Conservation (phyloP, 2,329 filamentous ascomycete species). For the Tolypocladium paradoxum region DNA sequence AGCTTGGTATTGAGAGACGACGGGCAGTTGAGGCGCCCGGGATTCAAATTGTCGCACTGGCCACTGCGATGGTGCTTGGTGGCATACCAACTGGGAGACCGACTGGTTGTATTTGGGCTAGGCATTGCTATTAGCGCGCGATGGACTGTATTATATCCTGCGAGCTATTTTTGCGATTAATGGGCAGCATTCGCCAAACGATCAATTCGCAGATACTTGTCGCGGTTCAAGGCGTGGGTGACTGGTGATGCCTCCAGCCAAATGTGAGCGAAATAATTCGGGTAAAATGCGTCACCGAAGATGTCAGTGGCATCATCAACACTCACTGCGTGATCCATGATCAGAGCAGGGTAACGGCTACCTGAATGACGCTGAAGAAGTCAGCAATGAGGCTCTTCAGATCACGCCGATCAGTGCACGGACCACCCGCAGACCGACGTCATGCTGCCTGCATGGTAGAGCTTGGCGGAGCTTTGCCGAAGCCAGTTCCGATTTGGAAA, state of each 20-base stretch:
- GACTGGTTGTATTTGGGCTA: background rate
- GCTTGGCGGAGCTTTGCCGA: background rate
- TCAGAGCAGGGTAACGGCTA: background rate
- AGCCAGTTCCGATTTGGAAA: background rate
- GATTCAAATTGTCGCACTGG: no score
- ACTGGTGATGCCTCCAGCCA: no score
- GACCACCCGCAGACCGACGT: background rate
- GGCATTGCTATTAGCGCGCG: background rate
- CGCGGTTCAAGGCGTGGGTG: no score
- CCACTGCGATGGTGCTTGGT: no score
- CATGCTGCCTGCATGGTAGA: background rate
- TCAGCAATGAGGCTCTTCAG: background rate
- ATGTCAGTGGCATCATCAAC: background rate
- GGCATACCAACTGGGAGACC: background rate
- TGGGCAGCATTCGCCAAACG: no score
- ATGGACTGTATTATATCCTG: background rate
- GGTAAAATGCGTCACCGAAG: background rate
- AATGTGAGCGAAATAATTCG: no score
- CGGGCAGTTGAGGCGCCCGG: background rate
- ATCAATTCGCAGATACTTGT: no score
- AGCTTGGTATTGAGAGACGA: background rate
- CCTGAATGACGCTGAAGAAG: background rate
- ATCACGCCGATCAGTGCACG: background rate
- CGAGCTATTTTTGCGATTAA: background rate
- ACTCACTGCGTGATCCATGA: background rate